Evolutionary conservation across 805 yeast species (phyloP).

Genomic region (Wickerhamiella azyma): DNA sequence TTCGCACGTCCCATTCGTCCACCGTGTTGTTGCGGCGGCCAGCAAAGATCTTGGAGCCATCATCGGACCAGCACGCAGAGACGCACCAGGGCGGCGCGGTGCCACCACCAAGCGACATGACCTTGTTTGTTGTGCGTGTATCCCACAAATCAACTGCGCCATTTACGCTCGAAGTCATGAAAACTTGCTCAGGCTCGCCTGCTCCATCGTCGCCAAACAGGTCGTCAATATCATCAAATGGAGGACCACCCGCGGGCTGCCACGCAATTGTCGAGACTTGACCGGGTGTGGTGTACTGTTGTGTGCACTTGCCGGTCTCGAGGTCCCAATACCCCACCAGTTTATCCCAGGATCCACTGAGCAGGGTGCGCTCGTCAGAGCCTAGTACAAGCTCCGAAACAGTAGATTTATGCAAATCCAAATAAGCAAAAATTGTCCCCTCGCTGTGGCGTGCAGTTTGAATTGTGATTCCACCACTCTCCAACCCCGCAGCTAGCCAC

Average conservation of each 20-base stretch:
- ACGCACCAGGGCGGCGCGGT: slow-evolving; percentile 90
- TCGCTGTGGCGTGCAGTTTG: slow-evolving; percentile 75
- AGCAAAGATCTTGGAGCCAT: slow-evolving; percentile 64
- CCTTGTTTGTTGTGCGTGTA: slow-evolving; percentile 35
- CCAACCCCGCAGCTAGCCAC: slow-evolving; percentile 74
- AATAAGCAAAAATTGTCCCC: slow-evolving; percentile 67
- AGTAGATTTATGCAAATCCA: slow-evolving; percentile 56
- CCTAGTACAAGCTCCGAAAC: slow-evolving; percentile 61
- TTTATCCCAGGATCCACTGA: slow-evolving; percentile 90
- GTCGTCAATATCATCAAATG: slow-evolving; percentile 32
- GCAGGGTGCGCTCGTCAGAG: slow-evolving; percentile 43
- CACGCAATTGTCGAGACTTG: slow-evolving; percentile 68
- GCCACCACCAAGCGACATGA: slow-evolving; percentile 40
- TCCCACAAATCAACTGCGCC: slow-evolving; percentile 82
- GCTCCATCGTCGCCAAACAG: slow-evolving; percentile 43
- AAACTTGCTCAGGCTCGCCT: slow-evolving; percentile 30
- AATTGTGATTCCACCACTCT: slow-evolving; percentile 66
- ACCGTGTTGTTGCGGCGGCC: slow-evolving; percentile 86
- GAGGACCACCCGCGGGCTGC: slow-evolving; percentile 26
- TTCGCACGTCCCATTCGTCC: slow-evolving; percentile 37
- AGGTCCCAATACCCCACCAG: slow-evolving; percentile 74
- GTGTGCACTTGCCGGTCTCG: slow-evolving; percentile 45
- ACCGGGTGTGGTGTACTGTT: slow-evolving; percentile 47
- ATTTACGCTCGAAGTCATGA: slow-evolving; percentile 70
- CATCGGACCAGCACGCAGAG: slow-evolving; percentile 67